Percentiles rank a stretch among this genome's conserved stretches.
These are phyloP conservation scores for Discostella pseudostelligera DNA, from an alignment of 108 stramenopile genomes.

Conservation along the genomic window DNA sequence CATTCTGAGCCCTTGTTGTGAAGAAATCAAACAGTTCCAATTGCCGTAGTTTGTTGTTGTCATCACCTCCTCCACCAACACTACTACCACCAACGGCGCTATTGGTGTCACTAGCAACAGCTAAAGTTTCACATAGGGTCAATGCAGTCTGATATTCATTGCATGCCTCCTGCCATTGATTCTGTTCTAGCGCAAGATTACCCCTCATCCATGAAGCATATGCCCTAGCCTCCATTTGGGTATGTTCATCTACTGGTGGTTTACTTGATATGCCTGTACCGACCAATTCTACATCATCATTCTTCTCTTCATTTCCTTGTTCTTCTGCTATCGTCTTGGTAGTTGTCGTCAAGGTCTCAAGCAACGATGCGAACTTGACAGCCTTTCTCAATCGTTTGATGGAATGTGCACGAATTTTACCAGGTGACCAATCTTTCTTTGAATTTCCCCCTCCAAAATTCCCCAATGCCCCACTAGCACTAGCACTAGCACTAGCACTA, in stretches of 20 bases:
- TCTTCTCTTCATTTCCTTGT: not conserved
- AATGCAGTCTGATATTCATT: constrained; percentile 57
- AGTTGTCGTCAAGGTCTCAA: constrained; percentile 31
- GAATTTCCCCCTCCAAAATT: not conserved
- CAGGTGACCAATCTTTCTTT: constrained; percentile 15
- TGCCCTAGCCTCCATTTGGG: constrained; percentile 59
- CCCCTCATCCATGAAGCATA: constrained; percentile 80
- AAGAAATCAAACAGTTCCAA: constrained; percentile 76
- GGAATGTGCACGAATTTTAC: constrained; percentile 45
- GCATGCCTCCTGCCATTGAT: constrained; percentile 48
- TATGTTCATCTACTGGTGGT: constrained; percentile 46
- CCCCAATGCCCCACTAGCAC: not conserved
- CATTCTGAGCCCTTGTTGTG: constrained; percentile 65
- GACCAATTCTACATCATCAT: not conserved
- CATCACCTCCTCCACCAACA: constrained; percentile 10
- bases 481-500: not conserved
- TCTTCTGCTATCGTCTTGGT: not conserved
- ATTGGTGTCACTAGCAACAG: not conserved
- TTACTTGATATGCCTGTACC: not conserved
- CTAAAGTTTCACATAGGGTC: constrained; percentile 29
- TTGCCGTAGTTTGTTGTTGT: constrained; percentile 22
- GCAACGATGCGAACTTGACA: constrained; percentile 42
- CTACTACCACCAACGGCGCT: not conserved
- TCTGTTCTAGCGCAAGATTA: constrained; percentile 46
- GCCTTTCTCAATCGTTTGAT: constrained; percentile 67